phyloP scores from a whole-genome alignment of 2,329 filamentous ascomycete genomes.

The Colletotrichum tropicicola region DNA sequence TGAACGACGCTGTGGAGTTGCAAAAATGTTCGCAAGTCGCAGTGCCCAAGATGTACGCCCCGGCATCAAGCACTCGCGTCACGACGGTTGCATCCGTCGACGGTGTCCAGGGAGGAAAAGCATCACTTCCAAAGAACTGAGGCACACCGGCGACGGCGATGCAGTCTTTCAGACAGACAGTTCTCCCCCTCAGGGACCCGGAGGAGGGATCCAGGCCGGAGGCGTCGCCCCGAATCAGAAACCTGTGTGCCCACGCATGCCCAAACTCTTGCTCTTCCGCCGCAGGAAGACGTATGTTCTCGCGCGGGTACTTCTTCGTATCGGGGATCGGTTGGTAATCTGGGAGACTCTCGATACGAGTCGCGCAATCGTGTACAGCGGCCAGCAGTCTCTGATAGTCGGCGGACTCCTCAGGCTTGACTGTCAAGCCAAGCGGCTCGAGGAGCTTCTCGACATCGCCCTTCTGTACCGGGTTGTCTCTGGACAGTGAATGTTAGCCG shows the following conservation, averaged over 20 bases:
- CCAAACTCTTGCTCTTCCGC: slow-evolving; percentile 53
- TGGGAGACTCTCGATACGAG: slow-evolving; percentile 50
- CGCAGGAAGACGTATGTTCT: slow-evolving; percentile 50
- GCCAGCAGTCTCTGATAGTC: slow-evolving; percentile 59
- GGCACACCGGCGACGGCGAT: slow-evolving; percentile 63
- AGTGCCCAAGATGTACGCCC: slow-evolving; percentile 59
- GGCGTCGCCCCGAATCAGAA: slow-evolving; percentile 46
- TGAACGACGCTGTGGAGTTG: slow-evolving; percentile 56
- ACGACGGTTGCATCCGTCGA: slow-evolving; percentile 63
- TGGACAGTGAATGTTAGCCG: slow-evolving; percentile 23
- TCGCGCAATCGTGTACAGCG: slow-evolving; percentile 60
- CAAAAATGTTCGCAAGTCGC: slow-evolving; percentile 64
- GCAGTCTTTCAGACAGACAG: slow-evolving; percentile 62
- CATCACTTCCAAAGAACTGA: slow-evolving; percentile 61
- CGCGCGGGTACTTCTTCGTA: slow-evolving; percentile 51
- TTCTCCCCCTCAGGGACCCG: slow-evolving; percentile 49
- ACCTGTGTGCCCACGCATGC: slow-evolving; percentile 60
- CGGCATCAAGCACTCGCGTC: slow-evolving; percentile 57
- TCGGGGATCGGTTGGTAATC: slow-evolving; percentile 56
- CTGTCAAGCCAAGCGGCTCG: slow-evolving; percentile 43
- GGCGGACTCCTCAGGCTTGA: slow-evolving; percentile 45
- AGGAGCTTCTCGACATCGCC: slow-evolving; percentile 49
- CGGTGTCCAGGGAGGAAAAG: slow-evolving; percentile 58
- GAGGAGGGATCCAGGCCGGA: neutral
- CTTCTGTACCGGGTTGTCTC: slow-evolving; percentile 49